Percentiles rank a stretch among this genome's conserved stretches.
These are phyloP conservation scores for Colletotrichum siamense DNA, from an alignment of 2,329 filamentous ascomycete genomes.

Conservation along the genomic window DNA sequence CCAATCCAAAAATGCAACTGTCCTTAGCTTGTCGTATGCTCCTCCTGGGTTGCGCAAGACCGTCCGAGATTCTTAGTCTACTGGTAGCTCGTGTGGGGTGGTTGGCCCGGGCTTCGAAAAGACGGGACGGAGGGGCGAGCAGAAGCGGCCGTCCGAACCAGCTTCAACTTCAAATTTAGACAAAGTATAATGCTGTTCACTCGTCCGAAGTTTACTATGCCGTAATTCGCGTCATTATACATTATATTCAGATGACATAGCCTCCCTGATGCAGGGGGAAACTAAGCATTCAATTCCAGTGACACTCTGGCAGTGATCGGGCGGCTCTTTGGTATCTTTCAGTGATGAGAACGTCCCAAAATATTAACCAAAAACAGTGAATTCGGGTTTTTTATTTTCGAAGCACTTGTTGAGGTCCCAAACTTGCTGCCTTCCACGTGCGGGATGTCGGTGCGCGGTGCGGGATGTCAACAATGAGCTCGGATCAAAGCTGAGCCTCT, in stretches of 20 bases:
- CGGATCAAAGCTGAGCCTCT: neutral
- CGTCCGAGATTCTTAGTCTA: neutral
- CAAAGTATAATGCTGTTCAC: neutral
- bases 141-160: neutral
- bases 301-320: fast-evolving
- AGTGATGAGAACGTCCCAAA: neutral
- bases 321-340: fast-evolving
- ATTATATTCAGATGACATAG: neutral
- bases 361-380: neutral
- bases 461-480: neutral
- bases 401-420: fast-evolving
- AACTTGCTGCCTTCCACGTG: neutral
- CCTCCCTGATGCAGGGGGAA: neutral
- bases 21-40: neutral
- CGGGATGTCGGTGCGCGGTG: neutral
- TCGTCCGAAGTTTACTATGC: neutral
- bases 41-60: neutral
- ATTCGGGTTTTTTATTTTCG: neutral
- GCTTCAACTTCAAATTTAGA: neutral
- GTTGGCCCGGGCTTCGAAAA: neutral
- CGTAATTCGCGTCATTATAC: neutral
- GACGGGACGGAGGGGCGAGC: neutral
- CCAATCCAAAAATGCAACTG: neutral
- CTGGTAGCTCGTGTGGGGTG: neutral
- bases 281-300: fast-evolving